These are phyloP conservation scores for Alternaria burnsii DNA, from an alignment of 2,329 filamentous ascomycete genomes.

Conservation along the genomic window DNA sequence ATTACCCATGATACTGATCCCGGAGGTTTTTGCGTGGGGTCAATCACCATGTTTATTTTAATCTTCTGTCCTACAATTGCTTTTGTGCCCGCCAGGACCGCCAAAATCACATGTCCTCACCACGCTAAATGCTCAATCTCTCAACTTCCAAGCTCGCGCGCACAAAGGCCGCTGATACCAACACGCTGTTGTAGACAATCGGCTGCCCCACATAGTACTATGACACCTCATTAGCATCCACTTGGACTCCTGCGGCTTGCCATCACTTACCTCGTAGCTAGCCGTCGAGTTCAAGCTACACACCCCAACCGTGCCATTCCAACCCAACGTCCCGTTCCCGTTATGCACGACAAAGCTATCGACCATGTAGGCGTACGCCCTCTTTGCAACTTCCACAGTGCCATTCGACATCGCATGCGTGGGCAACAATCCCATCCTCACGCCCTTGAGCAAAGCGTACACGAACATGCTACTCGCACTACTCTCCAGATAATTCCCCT, in stretches of 20 bases:
- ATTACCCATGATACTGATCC: neutral
- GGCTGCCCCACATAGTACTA: conserved; percentile 57
- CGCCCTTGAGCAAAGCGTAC: conserved; percentile 61
- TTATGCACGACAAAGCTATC: conserved; percentile 30
- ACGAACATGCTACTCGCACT: conserved; percentile 67
- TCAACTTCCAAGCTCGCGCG: conserved; percentile 36
- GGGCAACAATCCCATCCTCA: conserved; percentile 35
- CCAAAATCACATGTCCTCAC: neutral
- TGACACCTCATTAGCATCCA: neutral
- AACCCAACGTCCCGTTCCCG: conserved; percentile 43
- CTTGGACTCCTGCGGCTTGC: neutral
- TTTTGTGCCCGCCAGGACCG: neutral
- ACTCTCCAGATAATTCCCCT: conserved; percentile 68
- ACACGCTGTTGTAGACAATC: conserved; percentile 32
- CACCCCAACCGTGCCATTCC: conserved; percentile 42
- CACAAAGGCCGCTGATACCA: conserved; percentile 36
- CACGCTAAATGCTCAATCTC: neutral
- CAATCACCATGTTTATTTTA: neutral
- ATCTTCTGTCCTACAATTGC: neutral
- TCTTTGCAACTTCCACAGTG: neutral
- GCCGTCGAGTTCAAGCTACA: conserved; percentile 37
- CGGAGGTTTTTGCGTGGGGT: neutral
- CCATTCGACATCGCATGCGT: neutral
- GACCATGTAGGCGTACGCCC: conserved; percentile 46
- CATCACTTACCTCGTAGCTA: conserved; percentile 33